A percentile compares a stretch with the other conserved stretches of the same genome.
These are phyloP conservation scores for Boletellus sp. DNA, from an alignment of 768 basidiomycete genomes.

Conservation along the genomic window DNA sequence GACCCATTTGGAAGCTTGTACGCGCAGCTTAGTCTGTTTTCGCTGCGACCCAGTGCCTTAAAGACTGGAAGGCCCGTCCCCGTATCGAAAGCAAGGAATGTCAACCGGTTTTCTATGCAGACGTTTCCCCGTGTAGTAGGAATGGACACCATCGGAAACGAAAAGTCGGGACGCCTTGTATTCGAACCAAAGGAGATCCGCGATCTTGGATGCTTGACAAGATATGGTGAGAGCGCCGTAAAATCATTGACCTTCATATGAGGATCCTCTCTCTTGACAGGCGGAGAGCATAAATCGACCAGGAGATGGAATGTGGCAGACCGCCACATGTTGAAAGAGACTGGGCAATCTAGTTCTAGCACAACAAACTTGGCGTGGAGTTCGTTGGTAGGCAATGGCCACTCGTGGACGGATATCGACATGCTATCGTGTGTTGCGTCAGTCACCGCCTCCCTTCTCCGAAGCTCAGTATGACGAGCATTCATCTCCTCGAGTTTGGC, in stretches of 20 bases:
- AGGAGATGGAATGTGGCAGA: slow-evolving; percentile 25
- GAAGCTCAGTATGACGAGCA: background rate
- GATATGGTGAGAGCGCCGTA: background rate
- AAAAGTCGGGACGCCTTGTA: slow-evolving; percentile 28
- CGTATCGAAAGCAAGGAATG: slow-evolving; percentile 29
- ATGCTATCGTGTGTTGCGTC: background rate
- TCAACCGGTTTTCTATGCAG: slow-evolving; percentile 30
- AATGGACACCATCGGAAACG: slow-evolving; percentile 29
- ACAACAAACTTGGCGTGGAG: background rate
- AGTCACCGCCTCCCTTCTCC: background rate
- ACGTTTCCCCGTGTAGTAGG: slow-evolving; percentile 17
- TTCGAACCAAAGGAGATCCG: slow-evolving; percentile 37
- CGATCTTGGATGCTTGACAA: slow-evolving; percentile 1
- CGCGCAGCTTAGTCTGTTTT: slow-evolving; percentile 25
- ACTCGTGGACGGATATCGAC: slow-evolving; percentile 33
- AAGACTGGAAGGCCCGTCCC: slow-evolving; percentile 9
- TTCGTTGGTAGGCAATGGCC: slow-evolving; percentile 41
- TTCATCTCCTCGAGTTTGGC: slow-evolving; percentile 23
- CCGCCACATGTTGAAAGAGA: background rate
- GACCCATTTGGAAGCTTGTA: slow-evolving; percentile 29
- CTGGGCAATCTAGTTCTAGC: background rate
- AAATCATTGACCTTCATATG: slow-evolving; percentile 2
- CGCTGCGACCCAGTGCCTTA: slow-evolving; percentile 4
- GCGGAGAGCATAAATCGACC: slow-evolving; percentile 29
- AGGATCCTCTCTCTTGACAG: background rate